Evolutionary conservation across 2,329 filamentous ascomycete genomes (phyloP).

Genomic region (Hypoxylon sp.): DNA sequence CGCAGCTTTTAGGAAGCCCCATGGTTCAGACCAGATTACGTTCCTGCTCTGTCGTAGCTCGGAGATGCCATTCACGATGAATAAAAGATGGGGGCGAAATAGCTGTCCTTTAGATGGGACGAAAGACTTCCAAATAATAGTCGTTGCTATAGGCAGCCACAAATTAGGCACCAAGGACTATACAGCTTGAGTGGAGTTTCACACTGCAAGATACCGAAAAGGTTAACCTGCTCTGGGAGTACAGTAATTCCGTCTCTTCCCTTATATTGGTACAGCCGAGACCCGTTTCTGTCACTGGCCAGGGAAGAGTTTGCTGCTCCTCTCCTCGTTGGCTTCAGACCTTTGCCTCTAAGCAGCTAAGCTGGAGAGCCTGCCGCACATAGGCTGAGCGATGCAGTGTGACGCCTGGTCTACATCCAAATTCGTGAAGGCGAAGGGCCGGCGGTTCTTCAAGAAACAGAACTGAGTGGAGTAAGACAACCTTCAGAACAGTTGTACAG

Average conservation of each 20-base stretch:
- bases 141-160: not conserved
- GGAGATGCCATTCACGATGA: not conserved
- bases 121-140: not conserved
- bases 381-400: not conserved
- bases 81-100: not conserved
- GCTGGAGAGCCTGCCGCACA: not conserved
- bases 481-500: not conserved
- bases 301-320: not conserved
- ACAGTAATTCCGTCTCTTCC: not conserved
- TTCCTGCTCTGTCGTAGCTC: not conserved
- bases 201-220: not conserved
- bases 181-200: not conserved
- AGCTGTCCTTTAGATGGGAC: not conserved
- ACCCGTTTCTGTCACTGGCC: not conserved
- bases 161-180: not conserved
- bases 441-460: not conserved
- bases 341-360: not conserved
- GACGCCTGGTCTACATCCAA: not conserved
- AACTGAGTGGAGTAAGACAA: not conserved
- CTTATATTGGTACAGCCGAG: not conserved
- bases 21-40: conserved; percentile 34
- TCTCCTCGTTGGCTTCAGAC: not conserved
- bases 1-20: conserved; percentile 56
- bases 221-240: too few relatives aligned
- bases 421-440: not conserved